These are phyloP conservation scores for Suillus fuscotomentosus DNA, from an alignment of 768 basidiomycete genomes.

Conservation along the genomic window DNA sequence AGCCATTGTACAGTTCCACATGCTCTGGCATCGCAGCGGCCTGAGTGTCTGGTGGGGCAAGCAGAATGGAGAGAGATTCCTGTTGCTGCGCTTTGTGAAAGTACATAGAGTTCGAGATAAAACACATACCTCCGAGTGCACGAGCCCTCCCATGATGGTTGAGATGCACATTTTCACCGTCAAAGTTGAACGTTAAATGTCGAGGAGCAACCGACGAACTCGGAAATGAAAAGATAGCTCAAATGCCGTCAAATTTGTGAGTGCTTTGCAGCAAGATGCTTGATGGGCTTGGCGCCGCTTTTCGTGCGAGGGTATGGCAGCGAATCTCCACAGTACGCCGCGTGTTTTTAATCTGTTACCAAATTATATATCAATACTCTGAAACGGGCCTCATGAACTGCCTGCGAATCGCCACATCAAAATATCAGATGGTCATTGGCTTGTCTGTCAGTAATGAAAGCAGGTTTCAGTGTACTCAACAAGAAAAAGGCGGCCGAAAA, in stretches of 20 bases:
- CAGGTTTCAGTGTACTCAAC: constrained; percentile 12
- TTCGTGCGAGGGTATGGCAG: background rate
- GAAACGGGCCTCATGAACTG: background rate
- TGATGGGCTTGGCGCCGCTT: background rate
- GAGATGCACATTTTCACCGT: background rate
- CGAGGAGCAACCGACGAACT: constrained; percentile 1
- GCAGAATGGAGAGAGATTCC: background rate
- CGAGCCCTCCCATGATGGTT: background rate
- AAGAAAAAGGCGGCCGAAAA: constrained; percentile 2
- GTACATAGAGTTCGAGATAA: background rate
- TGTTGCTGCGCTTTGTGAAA: background rate
- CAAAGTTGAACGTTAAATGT: background rate
- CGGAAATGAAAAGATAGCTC: constrained; percentile 1
- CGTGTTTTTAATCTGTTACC: constrained; percentile 19
- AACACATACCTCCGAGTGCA: background rate
- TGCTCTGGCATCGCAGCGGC: background rate
- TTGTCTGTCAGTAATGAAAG: background rate
- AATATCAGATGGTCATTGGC: background rate
- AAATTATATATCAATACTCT: constrained; percentile 8
- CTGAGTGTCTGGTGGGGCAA: background rate
- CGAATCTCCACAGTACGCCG: background rate
- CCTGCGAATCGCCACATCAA: background rate
- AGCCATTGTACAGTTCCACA: background rate
- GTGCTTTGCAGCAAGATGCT: background rate
- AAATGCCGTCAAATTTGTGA: constrained; percentile 11